Conservation (phyloP, 1,284 basidiomycete species). For the Golubevia pallescens region DNA sequence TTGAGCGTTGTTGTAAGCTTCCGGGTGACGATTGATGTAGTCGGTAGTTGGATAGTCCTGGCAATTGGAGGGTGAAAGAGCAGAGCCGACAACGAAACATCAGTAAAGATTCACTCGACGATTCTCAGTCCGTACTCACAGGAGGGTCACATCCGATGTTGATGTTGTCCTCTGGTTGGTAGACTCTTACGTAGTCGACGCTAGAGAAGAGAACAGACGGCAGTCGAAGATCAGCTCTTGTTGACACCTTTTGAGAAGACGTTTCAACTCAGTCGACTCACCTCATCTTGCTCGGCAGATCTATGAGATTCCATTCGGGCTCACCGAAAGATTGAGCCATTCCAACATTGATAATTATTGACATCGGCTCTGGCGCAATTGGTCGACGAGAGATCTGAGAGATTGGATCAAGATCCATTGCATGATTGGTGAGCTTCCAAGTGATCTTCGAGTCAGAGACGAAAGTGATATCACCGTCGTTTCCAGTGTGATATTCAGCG, state of each 20-base stretch:
- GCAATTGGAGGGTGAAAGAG: neutral
- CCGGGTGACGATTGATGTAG: neutral
- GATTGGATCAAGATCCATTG: neutral
- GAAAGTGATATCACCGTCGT: slow-evolving; percentile 36
- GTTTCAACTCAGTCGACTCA: too few species aligned
- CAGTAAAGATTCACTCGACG: too few species aligned
- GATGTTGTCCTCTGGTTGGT: slow-evolving; percentile 43
- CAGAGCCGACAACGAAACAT: too few species aligned
- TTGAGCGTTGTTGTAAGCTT: slow-evolving; percentile 15
- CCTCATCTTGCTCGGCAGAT: neutral
- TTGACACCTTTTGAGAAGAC: too few species aligned
- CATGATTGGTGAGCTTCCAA: neutral
- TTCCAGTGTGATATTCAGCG: slow-evolving; percentile 24
- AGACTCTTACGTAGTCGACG: slow-evolving; percentile 34
- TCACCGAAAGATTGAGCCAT: slow-evolving; percentile 13
- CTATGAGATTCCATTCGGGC: slow-evolving; percentile 3
- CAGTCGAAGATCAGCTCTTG: too few species aligned
- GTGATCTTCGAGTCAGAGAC: neutral
- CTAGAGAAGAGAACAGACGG: too few species aligned
- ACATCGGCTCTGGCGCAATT: neutral
- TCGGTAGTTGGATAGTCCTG: neutral
- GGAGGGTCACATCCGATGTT: slow-evolving; percentile 47
- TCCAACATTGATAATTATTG: slow-evolving; percentile 46
- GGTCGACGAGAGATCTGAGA: slow-evolving; percentile 1
- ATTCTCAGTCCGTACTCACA: too few species aligned